Evolutionary conservation across 306 rosid genomes (phyloP).

Genomic region (Acacia melanoxylon): DNA sequence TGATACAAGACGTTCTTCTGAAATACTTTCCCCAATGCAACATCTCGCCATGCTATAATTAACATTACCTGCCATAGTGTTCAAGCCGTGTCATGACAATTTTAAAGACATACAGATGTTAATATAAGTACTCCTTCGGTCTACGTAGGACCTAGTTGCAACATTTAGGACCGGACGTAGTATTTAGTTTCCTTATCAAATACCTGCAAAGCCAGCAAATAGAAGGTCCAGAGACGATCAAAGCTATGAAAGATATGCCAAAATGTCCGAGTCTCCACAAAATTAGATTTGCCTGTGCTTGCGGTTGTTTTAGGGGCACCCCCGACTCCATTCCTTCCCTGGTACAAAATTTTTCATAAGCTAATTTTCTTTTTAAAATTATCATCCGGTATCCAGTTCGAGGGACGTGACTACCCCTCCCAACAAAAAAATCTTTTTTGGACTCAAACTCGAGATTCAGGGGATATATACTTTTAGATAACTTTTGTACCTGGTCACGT

Average conservation of each 20-base stretch:
- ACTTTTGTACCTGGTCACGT: conserved; percentile 50
- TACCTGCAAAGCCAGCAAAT: conserved; percentile 89
- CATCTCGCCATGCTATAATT: conserved; percentile 72
- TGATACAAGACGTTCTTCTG: conserved; percentile 60
- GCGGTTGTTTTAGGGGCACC: conserved; percentile 49
- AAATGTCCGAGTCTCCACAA: conserved; percentile 83
- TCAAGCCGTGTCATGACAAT: conserved; percentile 36
- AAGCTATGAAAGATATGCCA: conserved; percentile 95
- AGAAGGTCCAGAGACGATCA: conserved; percentile 96
- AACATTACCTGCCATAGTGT: conserved; percentile 63
- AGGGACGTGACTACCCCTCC: no score
- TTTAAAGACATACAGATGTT: conserved; percentile 23
- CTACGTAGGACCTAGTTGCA: no score
- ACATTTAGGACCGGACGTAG: no score
- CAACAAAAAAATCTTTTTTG: no score
- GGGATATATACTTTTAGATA: conserved; percentile 26
- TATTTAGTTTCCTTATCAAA: not conserved
- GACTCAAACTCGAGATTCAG: not conserved
- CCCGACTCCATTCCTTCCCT: conserved; percentile 57
- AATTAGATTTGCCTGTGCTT: conserved; percentile 79
- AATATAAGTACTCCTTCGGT: not conserved
- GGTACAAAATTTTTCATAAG: conserved; percentile 25
- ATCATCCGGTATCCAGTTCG: no score
- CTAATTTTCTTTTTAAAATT: not conserved
- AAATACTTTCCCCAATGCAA: conserved; percentile 54